phyloP scores from a whole-genome alignment of 371 early-diverging fungal species.

The Rhizopus sp. region DNA sequence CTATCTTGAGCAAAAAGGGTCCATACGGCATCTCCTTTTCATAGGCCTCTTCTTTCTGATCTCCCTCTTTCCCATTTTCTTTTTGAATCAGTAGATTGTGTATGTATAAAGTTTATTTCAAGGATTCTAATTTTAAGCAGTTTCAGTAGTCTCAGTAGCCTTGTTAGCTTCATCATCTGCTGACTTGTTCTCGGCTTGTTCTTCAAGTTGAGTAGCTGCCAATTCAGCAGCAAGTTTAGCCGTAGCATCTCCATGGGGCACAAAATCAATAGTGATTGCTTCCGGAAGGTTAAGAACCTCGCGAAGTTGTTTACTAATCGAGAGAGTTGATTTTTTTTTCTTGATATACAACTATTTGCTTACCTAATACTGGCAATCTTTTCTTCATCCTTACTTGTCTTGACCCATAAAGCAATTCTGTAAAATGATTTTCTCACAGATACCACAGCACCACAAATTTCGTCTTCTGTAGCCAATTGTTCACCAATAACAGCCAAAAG shows the following conservation, averaged over 20 bases:
- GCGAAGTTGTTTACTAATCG: conserved; percentile 57
- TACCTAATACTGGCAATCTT: conserved; percentile 70
- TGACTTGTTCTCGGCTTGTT: conserved; percentile 12
- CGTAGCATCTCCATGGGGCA: conserved; percentile 46
- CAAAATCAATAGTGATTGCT: conserved; percentile 46
- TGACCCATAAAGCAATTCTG: conserved; percentile 91
- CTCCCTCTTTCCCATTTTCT: no score
- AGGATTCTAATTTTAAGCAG: no score
- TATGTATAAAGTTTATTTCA: no score
- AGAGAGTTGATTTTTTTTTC: neutral
- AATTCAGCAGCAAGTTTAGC: conserved; percentile 33
- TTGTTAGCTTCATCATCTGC: conserved; percentile 5
- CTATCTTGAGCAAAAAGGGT: no score
- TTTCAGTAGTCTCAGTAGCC: no score
- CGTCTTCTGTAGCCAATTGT: conserved; percentile 73
- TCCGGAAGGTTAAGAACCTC: conserved; percentile 46
- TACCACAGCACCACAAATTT: conserved; percentile 91
- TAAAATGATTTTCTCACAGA: conserved; percentile 81
- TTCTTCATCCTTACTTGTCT: conserved; percentile 69
- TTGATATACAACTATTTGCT: conserved; percentile 1
- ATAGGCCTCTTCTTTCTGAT: no score
- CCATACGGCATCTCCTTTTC: no score
- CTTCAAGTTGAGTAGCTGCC: conserved; percentile 25
- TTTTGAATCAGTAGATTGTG: no score
- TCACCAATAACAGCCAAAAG: conserved; percentile 93